These are phyloP conservation scores for Cercospora brassicicola DNA, from an alignment of 2,329 filamentous ascomycete genomes.

Conservation along the genomic window DNA sequence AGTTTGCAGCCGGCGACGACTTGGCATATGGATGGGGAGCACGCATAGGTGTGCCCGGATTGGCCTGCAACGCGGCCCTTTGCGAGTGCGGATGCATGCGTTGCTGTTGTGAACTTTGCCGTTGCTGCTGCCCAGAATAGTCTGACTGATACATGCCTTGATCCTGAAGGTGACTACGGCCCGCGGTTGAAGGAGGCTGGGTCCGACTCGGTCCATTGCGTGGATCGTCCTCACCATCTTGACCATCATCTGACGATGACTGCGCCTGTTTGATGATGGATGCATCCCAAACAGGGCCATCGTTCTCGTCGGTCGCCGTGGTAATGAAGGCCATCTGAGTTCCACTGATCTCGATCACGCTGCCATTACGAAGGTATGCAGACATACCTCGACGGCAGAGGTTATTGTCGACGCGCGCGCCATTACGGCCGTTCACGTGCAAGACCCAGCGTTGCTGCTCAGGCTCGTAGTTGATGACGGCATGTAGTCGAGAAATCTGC, in stretches of 20 bases:
- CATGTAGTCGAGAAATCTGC: conserved; percentile 53
- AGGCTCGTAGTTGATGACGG: conserved; percentile 51
- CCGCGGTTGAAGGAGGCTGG: conserved; percentile 12
- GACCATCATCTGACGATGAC: conserved; percentile 46
- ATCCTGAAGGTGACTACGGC: conserved; percentile 26
- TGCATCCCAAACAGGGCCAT: conserved; percentile 61
- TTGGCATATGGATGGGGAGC: conserved; percentile 40
- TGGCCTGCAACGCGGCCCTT: conserved; percentile 34
- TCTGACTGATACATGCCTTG: conserved; percentile 30
- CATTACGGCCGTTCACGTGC: conserved; percentile 85
- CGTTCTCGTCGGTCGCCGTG: conserved; percentile 72
- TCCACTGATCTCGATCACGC: conserved; percentile 86
- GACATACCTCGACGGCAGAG: conserved; percentile 67
- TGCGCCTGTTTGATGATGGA: conserved; percentile 42
- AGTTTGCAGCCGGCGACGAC: conserved; percentile 49
- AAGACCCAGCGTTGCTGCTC: conserved; percentile 70
- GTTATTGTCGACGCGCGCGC: conserved; percentile 76
- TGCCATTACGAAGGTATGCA: conserved; percentile 73
- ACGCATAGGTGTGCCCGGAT: conserved; percentile 41
- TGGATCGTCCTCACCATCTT: conserved; percentile 41
- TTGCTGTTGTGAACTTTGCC: conserved; percentile 25
- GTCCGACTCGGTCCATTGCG: conserved; percentile 20
- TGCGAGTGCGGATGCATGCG: conserved; percentile 42
- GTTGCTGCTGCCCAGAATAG: conserved; percentile 30
- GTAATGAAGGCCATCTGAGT: conserved; percentile 99